Conservation (phyloP, 1,139 yeast species). For the Hansenula sp. region DNA sequence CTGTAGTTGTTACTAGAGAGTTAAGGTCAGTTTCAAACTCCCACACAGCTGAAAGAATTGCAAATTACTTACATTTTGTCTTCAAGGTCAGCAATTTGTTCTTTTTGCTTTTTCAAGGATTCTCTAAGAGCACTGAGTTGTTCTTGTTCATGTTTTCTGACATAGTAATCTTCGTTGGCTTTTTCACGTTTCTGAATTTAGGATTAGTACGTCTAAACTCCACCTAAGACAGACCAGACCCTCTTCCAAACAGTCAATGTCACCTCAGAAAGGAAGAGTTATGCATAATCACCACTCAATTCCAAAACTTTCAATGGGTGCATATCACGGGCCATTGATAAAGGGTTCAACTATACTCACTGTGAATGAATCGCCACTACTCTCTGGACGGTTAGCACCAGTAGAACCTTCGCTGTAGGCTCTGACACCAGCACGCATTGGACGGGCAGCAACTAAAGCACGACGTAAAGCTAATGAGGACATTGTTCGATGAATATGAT, state of each 20-base stretch:
- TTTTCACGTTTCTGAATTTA: conserved; percentile 53
- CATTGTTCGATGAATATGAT: conserved; percentile 8
- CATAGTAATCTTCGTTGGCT: conserved; percentile 65
- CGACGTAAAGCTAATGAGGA: conserved; percentile 32
- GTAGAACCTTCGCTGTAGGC: conserved; percentile 50
- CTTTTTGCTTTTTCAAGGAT: conserved; percentile 48
- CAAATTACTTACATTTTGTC: conserved; percentile 16
- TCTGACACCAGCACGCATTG: conserved; percentile 33
- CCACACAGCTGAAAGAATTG: too few relatives aligned
- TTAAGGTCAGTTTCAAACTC: too few relatives aligned
- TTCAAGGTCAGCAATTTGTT: conserved; percentile 25
- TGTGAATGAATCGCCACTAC: conserved; percentile 48
- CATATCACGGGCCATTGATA: too few relatives aligned
- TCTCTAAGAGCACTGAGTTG: conserved; percentile 50
- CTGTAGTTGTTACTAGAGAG: not conserved
- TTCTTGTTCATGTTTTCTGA: conserved; percentile 61
- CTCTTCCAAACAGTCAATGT: not conserved
- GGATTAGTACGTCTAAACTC: not conserved
- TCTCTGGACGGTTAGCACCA: conserved; percentile 50
- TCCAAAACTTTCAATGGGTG: too few relatives aligned
- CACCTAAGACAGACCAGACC: not conserved
- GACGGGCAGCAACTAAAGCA: conserved; percentile 30
- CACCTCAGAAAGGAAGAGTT: not conserved
- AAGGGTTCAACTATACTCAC: conserved; percentile 34
- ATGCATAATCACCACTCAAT: not conserved